phyloP scores from a whole-genome alignment of 768 basidiomycete species.

The Cubamyces sp. region DNA sequence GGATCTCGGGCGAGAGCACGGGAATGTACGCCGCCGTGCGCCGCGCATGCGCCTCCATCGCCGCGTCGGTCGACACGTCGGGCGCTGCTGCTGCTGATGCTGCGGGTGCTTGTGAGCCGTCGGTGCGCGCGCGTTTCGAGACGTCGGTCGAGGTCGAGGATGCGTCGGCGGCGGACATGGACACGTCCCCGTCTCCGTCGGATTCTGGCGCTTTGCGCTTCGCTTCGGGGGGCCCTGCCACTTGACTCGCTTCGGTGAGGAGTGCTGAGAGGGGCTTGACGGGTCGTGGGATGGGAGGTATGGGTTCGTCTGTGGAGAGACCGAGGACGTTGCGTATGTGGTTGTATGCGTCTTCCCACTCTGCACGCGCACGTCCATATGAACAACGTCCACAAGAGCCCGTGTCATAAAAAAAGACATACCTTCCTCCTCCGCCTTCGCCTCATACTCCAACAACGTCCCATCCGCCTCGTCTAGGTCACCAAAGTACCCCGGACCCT shows the following conservation, averaged over 20 bases:
- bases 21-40: conserved; percentile 72
- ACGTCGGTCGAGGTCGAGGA: conserved; percentile 21
- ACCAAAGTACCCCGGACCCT: conserved; percentile 89
- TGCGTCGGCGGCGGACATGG: conserved; percentile 38
- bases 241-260: conserved; percentile 31
- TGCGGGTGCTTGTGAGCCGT: conserved; percentile 19
- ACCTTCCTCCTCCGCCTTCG: conserved; percentile 75
- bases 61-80: conserved; percentile 33
- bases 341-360: conserved; percentile 65
- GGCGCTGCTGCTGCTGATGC: conserved; percentile 16
- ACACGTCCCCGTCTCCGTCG: conserved; percentile 43
- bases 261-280: conserved; percentile 29
- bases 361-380: conserved; percentile 39
- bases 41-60: conserved; percentile 44
- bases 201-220: conserved; percentile 61
- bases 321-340: conserved; percentile 58
- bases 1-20: conserved; percentile 72
- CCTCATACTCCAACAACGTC: conserved; percentile 72
- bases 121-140: conserved; percentile 39
- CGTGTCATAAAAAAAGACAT: conserved; percentile 30
- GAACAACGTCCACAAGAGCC: neutral
- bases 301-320: conserved; percentile 52
- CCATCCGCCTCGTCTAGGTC: conserved; percentile 83
- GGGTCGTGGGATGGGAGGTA: conserved; percentile 55
- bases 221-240: conserved; percentile 33